phyloP scores from a whole-genome alignment of 2,329 filamentous ascomycete genomes.

The Botryotinia convoluta region DNA sequence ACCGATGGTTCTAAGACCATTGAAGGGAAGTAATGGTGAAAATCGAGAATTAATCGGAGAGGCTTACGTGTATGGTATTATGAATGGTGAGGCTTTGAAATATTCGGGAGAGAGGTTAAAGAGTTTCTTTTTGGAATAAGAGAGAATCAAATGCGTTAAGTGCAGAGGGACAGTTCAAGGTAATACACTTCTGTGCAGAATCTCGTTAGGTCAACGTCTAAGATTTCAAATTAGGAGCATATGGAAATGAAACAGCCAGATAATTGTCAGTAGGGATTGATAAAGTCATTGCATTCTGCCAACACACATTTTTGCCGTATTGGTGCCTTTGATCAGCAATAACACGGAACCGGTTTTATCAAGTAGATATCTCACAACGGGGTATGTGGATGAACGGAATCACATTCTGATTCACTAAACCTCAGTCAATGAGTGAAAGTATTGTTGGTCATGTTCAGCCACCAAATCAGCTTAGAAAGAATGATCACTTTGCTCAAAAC shows the following conservation, averaged over 20 bases:
- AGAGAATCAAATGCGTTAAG: neutral
- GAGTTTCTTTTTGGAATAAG: neutral
- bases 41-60: slow-evolving; percentile 13
- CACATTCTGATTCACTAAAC: neutral
- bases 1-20: slow-evolving; percentile 12
- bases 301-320: too few relatives aligned
- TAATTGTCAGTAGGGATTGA: neutral
- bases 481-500: neutral
- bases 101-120: neutral
- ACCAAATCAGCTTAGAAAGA: neutral
- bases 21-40: neutral
- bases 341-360: too few relatives aligned
- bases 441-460: too few relatives aligned
- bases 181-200: fast-evolving
- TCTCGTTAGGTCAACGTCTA: too few relatives aligned
- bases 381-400: neutral
- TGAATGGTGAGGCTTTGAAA: neutral
- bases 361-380: too few relatives aligned
- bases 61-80: slow-evolving; percentile 17
- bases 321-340: neutral
- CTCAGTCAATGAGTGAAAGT: neutral
- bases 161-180: too few relatives aligned
- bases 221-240: neutral
- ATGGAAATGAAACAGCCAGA: neutral
- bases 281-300: neutral